These are phyloP conservation scores for Agaricus blazei DNA, from an alignment of 768 basidiomycete species.

Conservation along the genomic window DNA sequence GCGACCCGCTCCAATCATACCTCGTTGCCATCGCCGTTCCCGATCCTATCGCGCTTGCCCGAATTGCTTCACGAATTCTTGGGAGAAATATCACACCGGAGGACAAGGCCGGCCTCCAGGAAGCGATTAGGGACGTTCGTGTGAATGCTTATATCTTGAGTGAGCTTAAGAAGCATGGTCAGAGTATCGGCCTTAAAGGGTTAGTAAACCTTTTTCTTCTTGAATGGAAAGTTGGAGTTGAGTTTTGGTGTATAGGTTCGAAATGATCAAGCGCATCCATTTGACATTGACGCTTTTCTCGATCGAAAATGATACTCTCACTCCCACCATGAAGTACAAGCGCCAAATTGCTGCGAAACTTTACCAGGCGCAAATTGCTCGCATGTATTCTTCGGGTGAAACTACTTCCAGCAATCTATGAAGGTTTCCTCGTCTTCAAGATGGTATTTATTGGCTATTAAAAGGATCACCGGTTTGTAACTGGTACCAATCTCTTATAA, in stretches of 20 bases:
- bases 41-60: slow-evolving; percentile 71
- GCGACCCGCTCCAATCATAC: slow-evolving; percentile 85
- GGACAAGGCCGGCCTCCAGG: slow-evolving; percentile 44
- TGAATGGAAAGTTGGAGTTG: background rate
- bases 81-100: slow-evolving; percentile 47
- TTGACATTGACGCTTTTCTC: slow-evolving; percentile 70
- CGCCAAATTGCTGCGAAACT: no score
- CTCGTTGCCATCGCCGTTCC: slow-evolving; percentile 80
- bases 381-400: background rate
- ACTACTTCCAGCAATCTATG: no score
- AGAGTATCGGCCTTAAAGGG: slow-evolving; percentile 72
- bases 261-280: slow-evolving; percentile 79
- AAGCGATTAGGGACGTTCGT: slow-evolving; percentile 54
- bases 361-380: background rate
- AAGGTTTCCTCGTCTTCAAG: no score
- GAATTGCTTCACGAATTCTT: slow-evolving; percentile 45
- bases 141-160: slow-evolving; percentile 52
- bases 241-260: slow-evolving; percentile 53
- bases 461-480: no score
- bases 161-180: slow-evolving; percentile 53
- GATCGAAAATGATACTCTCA: slow-evolving; percentile 49
- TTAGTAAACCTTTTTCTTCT: slow-evolving; percentile 27
- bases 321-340: no score
- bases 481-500: no score
- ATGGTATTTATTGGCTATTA: no score